These are phyloP conservation scores for Beauveria brongniartii DNA, from an alignment of 2,329 filamentous ascomycete species.

Conservation along the genomic window DNA sequence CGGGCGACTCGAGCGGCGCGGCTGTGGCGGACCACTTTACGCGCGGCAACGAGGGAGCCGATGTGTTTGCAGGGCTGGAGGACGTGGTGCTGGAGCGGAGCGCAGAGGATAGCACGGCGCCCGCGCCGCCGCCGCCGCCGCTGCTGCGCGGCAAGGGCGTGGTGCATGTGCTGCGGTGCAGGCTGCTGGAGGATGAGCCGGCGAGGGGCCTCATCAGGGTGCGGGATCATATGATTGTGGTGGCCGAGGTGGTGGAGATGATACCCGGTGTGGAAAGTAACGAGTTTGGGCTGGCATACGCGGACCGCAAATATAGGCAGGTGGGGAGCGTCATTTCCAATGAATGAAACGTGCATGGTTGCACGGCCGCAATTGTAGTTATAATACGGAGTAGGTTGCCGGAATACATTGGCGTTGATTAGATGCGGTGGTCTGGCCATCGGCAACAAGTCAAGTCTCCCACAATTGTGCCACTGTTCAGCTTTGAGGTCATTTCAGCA, in stretches of 20 bases:
- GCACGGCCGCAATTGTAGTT: background rate
- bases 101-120: background rate
- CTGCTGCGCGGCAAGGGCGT: slow-evolving; percentile 43
- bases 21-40: slow-evolving; percentile 45
- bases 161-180: slow-evolving; percentile 39
- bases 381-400: background rate
- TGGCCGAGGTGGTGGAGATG: slow-evolving; percentile 43
- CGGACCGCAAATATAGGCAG: slow-evolving; percentile 40
- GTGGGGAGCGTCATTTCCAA: slow-evolving; percentile 28
- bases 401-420: background rate
- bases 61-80: slow-evolving; percentile 31
- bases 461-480: background rate
- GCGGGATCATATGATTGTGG: slow-evolving; percentile 43
- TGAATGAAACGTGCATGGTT: background rate
- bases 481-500: background rate
- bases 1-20: slow-evolving; percentile 38
- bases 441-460: background rate
- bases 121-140: slow-evolving; percentile 25
- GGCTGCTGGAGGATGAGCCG: slow-evolving; percentile 31
- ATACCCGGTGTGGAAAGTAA: slow-evolving; percentile 23
- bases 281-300: slow-evolving; percentile 41
- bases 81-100: slow-evolving; percentile 14
- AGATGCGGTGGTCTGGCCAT: background rate
- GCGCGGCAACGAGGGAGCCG: slow-evolving; percentile 34
- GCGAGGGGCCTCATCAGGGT: slow-evolving; percentile 36